Evolutionary conservation across 1,284 basidiomycete genomes (phyloP).

Genomic region (Irpex lacteus): DNA sequence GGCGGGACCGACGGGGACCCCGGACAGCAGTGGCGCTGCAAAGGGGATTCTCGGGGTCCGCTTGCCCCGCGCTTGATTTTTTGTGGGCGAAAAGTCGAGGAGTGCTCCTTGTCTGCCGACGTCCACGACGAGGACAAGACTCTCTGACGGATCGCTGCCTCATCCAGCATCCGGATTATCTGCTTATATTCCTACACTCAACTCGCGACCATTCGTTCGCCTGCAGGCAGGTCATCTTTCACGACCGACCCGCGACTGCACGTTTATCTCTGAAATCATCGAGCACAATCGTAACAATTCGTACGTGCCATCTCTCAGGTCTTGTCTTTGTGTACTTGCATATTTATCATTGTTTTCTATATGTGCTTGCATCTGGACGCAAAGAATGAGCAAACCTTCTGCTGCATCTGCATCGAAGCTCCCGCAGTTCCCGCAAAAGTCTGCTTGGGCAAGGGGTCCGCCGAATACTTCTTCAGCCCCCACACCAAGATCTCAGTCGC

Average conservation of each 20-base stretch:
- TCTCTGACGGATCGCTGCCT: slow-evolving; percentile 30
- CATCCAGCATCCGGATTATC: slow-evolving; percentile 30
- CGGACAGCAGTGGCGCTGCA: slow-evolving; percentile 6
- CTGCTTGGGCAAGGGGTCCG: slow-evolving; percentile 82
- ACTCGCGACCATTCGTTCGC: slow-evolving; percentile 52
- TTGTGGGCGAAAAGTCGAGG: slow-evolving; percentile 23
- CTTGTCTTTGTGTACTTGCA: not conserved
- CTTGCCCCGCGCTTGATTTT: slow-evolving; percentile 25
- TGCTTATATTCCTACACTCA: slow-evolving; percentile 22
- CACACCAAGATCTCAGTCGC: slow-evolving; percentile 73
- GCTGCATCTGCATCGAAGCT: slow-evolving; percentile 68
- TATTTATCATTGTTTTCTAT: slow-evolving; percentile 15
- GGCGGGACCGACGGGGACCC: slow-evolving; percentile 7
- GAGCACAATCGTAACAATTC: slow-evolving; percentile 47
- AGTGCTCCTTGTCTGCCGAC: slow-evolving; percentile 23
- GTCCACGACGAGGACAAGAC: slow-evolving; percentile 35
- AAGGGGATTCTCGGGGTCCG: slow-evolving; percentile 22
- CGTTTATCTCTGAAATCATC: slow-evolving; percentile 40
- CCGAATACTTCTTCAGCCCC: slow-evolving; percentile 56
- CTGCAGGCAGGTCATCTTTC: slow-evolving; percentile 89
- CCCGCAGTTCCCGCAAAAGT: slow-evolving; percentile 68
- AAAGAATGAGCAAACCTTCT: slow-evolving; percentile 85
- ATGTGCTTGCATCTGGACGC: slow-evolving; percentile 10
- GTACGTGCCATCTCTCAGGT: slow-evolving; percentile 36
- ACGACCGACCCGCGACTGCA: slow-evolving; percentile 73